Percentiles rank a stretch among this genome's conserved stretches.
Conservation (phyloP, 495 filamentous ascomycete genomes). For the Lentithecium fluviatile region DNA sequence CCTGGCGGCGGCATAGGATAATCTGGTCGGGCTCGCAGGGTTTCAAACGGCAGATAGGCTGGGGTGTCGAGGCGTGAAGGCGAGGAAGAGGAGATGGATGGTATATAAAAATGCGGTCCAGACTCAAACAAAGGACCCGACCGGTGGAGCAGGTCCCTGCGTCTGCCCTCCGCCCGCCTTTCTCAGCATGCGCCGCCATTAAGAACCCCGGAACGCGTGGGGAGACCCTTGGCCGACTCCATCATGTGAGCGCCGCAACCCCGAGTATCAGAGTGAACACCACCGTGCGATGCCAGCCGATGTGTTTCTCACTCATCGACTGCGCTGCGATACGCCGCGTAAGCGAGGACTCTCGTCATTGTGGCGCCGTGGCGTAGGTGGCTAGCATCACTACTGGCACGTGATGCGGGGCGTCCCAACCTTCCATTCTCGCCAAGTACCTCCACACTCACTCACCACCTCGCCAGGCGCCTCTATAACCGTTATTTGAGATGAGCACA, state of each 20-base stretch:
- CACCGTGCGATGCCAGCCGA: background rate
- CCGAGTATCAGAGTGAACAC: background rate
- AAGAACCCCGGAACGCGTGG: background rate
- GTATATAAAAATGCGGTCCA: constrained; percentile 2
- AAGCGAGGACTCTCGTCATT: background rate
- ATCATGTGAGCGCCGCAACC: background rate
- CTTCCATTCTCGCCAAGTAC: background rate
- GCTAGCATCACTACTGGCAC: background rate
- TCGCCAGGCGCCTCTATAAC: background rate
- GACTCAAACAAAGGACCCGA: constrained; percentile 5
- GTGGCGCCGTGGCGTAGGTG: background rate
- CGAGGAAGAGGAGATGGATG: background rate
- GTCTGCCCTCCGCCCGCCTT: background rate
- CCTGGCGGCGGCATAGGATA: background rate
- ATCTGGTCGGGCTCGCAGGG: background rate
- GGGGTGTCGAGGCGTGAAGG: background rate
- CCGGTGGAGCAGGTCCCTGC: constrained; percentile 5
- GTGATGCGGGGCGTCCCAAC: background rate
- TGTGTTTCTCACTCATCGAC: background rate
- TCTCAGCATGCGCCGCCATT: background rate
- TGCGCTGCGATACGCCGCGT: background rate
- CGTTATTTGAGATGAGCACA: constrained; percentile 10
- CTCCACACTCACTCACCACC: background rate
- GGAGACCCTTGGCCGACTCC: background rate
- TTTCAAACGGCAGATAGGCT: background rate